Conservation (phyloP, 805 yeast species). For the Isabelozyma pseudorhagii region DNA sequence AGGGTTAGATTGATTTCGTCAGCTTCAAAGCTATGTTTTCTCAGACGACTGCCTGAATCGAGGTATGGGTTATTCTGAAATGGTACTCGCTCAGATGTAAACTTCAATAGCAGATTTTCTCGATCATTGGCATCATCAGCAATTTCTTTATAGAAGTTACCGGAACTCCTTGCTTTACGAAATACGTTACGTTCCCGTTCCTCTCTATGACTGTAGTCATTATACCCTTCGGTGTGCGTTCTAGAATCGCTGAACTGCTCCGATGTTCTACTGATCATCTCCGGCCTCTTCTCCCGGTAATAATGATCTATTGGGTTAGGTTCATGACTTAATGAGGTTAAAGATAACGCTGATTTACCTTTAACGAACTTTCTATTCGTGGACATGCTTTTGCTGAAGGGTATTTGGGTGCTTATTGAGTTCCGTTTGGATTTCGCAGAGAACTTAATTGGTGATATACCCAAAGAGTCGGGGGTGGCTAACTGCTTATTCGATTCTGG, state of each 20-base stretch:
- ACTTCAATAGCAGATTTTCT: slow-evolving; percentile 8
- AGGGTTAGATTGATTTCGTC: not conserved
- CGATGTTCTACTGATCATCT: not conserved
- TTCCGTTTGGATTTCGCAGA: slow-evolving; percentile 9
- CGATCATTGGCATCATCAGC: slow-evolving; percentile 2
- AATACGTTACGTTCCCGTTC: slow-evolving; percentile 6
- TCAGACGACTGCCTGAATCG: slow-evolving; percentile 6
- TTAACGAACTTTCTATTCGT: slow-evolving; percentile 11
- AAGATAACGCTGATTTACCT: slow-evolving; percentile 21
- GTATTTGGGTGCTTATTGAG: slow-evolving; percentile 9
- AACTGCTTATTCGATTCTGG: not conserved
- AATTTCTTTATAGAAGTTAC: slow-evolving; percentile 20
- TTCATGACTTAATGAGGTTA: slow-evolving; percentile 6
- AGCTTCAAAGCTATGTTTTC: not conserved
- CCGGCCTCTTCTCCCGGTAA: not conserved
- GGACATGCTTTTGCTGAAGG: slow-evolving; percentile 2
- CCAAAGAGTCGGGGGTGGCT: not conserved
- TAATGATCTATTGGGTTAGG: not conserved
- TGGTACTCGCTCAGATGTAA: slow-evolving; percentile 20
- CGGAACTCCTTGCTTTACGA: slow-evolving; percentile 34
- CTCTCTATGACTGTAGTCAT: not conserved
- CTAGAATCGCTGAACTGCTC: not conserved
- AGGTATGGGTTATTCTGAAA: slow-evolving; percentile 23
- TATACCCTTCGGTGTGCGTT: slow-evolving; percentile 3
- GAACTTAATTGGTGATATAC: not conserved